Evolutionary conservation across 352 stramenopile genomes (phyloP).

Genomic region (Globisporangium viniferum): DNA sequence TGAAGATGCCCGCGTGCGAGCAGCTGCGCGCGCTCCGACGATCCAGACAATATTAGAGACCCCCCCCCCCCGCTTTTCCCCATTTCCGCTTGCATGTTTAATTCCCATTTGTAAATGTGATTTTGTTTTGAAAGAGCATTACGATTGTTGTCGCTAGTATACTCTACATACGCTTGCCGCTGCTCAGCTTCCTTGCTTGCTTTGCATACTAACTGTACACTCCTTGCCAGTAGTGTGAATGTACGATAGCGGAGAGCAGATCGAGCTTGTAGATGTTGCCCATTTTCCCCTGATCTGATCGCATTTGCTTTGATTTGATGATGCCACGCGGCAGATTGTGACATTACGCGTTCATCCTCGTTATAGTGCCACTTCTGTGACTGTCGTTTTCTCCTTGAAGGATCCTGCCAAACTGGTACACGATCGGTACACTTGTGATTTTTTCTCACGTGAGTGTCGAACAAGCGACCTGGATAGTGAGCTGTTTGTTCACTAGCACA

Average conservation of each 20-base stretch:
- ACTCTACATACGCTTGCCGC: too few relatives aligned
- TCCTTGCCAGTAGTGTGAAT: too few relatives aligned
- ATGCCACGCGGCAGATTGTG: not conserved
- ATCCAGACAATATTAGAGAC: constrained; percentile 52
- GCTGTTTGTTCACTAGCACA: too few relatives aligned
- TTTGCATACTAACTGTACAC: too few relatives aligned
- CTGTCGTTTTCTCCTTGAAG: not conserved
- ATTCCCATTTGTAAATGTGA: constrained; percentile 5
- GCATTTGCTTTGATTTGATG: not conserved
- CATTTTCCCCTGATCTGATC: not conserved
- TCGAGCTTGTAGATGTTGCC: too few relatives aligned
- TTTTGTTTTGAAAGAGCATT: too few relatives aligned
- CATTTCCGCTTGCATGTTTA: constrained; percentile 2
- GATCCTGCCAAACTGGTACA: not conserved
- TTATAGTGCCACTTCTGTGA: not conserved
- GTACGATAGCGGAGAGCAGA: too few relatives aligned
- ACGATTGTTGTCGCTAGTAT: too few relatives aligned
- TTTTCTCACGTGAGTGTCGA: constrained; percentile 1
- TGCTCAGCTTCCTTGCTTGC: too few relatives aligned
- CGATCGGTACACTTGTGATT: not conserved
- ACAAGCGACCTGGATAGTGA: not conserved
- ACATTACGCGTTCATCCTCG: not conserved
- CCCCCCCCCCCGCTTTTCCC: not conserved
- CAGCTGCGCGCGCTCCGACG: constrained; percentile 66
- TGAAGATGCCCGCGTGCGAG: constrained; percentile 85